Evolutionary conservation across 345 rosid species (phyloP).

Genomic region (Hibiscus mutabilis): DNA sequence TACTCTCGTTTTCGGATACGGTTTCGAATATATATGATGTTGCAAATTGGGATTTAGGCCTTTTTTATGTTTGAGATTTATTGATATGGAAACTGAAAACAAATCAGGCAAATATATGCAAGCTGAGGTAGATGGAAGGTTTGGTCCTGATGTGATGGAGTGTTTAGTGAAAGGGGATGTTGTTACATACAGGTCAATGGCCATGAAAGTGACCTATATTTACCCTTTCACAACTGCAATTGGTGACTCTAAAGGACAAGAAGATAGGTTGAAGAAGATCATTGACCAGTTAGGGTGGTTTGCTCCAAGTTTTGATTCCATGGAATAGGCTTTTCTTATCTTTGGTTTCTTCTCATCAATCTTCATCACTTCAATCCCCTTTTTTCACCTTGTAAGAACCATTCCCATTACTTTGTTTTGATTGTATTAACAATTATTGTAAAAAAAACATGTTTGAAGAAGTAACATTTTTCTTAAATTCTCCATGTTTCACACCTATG

Average conservation of each 20-base stretch:
- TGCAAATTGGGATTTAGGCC: neutral
- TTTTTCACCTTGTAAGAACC: neutral
- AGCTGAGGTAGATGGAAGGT: conserved; percentile 76
- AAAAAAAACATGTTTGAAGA: neutral
- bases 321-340: conserved; percentile 36
- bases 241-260: conserved; percentile 83
- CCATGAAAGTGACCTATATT: conserved; percentile 70
- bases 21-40: neutral
- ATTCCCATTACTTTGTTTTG: too few relatives aligned
- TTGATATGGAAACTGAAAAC: neutral
- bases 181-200: conserved; percentile 69
- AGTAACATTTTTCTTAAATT: too few relatives aligned
- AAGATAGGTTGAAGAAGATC: conserved; percentile 67
- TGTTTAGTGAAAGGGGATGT: conserved; percentile 75
- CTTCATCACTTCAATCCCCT: neutral
- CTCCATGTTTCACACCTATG: too few relatives aligned
- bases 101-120: conserved; percentile 59
- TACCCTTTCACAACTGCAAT: conserved; percentile 91
- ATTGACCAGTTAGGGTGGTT: conserved; percentile 67
- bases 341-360: neutral
- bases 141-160: conserved; percentile 67
- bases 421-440: neutral
- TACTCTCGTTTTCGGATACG: too few relatives aligned
- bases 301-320: conserved; percentile 72
- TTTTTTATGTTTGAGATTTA: neutral